A percentile compares a stretch with the other conserved stretches of the same genome.
These are phyloP conservation scores for Maudiozyma bulderi DNA, from an alignment of 805 yeast species.

Conservation along the genomic window DNA sequence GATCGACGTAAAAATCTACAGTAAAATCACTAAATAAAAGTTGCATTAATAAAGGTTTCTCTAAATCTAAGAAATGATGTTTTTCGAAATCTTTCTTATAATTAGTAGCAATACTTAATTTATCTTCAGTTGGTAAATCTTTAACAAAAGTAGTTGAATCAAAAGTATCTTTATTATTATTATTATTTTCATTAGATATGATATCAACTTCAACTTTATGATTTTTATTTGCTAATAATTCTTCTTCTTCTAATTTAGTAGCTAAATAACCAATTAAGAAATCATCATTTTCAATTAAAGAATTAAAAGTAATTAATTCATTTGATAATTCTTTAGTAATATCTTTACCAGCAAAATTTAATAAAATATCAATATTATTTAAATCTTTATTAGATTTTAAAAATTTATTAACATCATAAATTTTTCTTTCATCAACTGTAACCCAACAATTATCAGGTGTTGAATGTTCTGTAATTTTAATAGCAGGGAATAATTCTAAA, in stretches of 20 bases:
- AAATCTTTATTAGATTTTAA: constrained; percentile 37
- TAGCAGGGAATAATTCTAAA: constrained; percentile 52
- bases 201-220: constrained; percentile 52
- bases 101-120: constrained; percentile 72
- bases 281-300: constrained; percentile 52
- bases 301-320: constrained; percentile 28
- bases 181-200: constrained; percentile 22
- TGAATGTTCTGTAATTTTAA: constrained; percentile 46
- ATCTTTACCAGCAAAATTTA: constrained; percentile 72
- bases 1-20: constrained; percentile 87
- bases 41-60: constrained; percentile 72
- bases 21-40: constrained; percentile 65
- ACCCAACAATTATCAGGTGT: constrained; percentile 63
- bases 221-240: constrained; percentile 51
- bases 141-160: constrained; percentile 47
- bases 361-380: constrained; percentile 61
- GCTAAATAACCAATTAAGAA: constrained; percentile 79
- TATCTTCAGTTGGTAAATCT: constrained; percentile 63
- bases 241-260: constrained; percentile 64
- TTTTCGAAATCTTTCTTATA: constrained; percentile 55
- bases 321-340: constrained; percentile 50
- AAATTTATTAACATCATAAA: constrained; percentile 65
- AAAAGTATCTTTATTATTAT: constrained; percentile 16
- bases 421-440: constrained; percentile 64
- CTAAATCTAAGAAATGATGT: constrained; percentile 81